Percentiles rank a stretch among this genome's conserved stretches.
Conservation (phyloP, 495 filamentous ascomycete genomes). For the Aspergillus bertholletiae region DNA sequence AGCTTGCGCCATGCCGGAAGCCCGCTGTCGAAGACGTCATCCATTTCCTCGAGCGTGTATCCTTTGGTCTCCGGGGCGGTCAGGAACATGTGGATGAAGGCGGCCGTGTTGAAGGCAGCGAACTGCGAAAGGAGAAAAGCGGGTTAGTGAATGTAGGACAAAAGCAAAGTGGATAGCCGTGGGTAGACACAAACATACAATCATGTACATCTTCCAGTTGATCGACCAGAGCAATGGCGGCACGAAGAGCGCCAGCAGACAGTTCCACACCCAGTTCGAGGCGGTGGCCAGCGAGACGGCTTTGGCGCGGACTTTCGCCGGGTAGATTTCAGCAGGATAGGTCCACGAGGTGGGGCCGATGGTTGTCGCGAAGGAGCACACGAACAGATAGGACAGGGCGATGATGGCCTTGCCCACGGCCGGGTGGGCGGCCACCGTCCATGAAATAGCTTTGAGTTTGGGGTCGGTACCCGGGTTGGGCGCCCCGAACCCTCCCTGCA, state of each 20-base stretch:
- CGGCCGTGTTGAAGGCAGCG: conserved; percentile 19
- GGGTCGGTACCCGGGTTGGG: conserved; percentile 36
- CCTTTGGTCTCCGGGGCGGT: conserved; percentile 55
- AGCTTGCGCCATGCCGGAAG: conserved; percentile 10
- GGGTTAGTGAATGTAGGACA: neutral
- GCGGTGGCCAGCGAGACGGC: conserved; percentile 63
- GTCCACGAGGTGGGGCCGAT: conserved; percentile 46
- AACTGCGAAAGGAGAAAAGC: conserved; percentile 3
- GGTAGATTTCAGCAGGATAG: conserved; percentile 66
- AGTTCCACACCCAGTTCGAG: conserved; percentile 62
- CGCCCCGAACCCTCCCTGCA: conserved; percentile 60
- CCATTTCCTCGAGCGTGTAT: conserved; percentile 45
- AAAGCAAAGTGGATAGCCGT: too few species aligned
- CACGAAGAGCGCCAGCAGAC: conserved; percentile 14
- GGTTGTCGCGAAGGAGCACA: conserved; percentile 58
- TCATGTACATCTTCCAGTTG: conserved; percentile 23
- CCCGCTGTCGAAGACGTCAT: conserved; percentile 37
- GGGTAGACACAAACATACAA: conserved; percentile 7
- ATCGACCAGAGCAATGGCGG: conserved; percentile 16
- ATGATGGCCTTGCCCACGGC: conserved; percentile 50
- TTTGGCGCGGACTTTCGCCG: conserved; percentile 61
- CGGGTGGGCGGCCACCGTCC: conserved; percentile 51
- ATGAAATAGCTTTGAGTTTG: conserved; percentile 47
- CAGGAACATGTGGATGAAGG: conserved; percentile 49
- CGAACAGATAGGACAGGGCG: conserved; percentile 63